Percentiles rank a stretch among this genome's conserved stretches.
phyloP scores from a whole-genome alignment of 2,329 filamentous ascomycete species.

The Microdochium bolleyi region DNA sequence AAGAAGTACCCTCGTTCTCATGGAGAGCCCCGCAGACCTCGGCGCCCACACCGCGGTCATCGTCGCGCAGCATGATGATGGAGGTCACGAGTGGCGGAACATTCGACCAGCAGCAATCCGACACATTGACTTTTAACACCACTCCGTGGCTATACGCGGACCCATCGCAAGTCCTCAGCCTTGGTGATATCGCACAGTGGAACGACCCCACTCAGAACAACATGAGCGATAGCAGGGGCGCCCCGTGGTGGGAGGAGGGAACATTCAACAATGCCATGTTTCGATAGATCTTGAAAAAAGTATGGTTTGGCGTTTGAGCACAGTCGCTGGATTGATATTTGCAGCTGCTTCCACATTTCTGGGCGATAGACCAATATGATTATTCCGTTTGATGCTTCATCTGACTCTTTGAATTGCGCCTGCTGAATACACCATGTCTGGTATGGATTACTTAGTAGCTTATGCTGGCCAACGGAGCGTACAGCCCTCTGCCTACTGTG shows the following conservation, averaged over 20 bases:
- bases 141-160: conserved; percentile 35
- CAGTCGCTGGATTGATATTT: too few species aligned
- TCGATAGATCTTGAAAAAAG: conserved; percentile 14
- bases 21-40: conserved; percentile 20
- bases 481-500: too few species aligned
- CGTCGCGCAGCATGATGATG: not conserved
- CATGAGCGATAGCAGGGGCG: conserved; percentile 6
- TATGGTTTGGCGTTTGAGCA: too few species aligned
- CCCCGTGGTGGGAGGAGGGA: conserved; percentile 30
- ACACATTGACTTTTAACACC: conserved; percentile 29
- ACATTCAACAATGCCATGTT: conserved; percentile 29
- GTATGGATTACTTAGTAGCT: too few species aligned
- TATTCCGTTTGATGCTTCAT: too few species aligned
- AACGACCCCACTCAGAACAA: conserved; percentile 16
- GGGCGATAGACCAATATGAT: too few species aligned
- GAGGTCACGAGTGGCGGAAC: not conserved
- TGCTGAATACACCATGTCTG: too few species aligned
- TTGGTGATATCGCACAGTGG: conserved; percentile 24
- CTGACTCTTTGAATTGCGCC: too few species aligned
- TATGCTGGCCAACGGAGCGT: too few species aligned
- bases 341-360: too few species aligned
- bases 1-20: conserved; percentile 34
- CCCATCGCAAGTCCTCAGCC: conserved; percentile 27
- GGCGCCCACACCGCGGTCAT: conserved; percentile 11
- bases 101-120: conserved; percentile 14